These are phyloP conservation scores for Paramyrothecium roridum DNA, from an alignment of 2,329 filamentous ascomycete genomes.

Conservation along the genomic window DNA sequence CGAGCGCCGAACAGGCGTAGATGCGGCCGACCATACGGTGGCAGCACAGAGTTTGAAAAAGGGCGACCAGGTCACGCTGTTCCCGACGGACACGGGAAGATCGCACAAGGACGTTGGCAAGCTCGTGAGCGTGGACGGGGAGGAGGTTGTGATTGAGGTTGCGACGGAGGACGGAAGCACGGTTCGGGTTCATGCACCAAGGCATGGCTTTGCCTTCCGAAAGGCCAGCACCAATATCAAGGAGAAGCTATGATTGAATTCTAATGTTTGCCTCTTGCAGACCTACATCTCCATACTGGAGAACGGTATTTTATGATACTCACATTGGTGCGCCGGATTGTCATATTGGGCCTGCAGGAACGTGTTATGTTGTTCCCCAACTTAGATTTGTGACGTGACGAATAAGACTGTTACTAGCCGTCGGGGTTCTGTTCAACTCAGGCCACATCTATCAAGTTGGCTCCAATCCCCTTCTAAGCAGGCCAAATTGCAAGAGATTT, in stretches of 20 bases:
- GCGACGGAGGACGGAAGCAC: conserved; percentile 32
- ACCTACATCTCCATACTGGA: too few species aligned
- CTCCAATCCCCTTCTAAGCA: too few species aligned
- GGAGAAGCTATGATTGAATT: neutral
- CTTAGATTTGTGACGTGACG: too few species aligned
- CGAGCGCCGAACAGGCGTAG: conserved; percentile 36
- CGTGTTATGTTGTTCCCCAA: too few species aligned
- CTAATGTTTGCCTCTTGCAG: too few species aligned
- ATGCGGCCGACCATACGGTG: conserved; percentile 44
- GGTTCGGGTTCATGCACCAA: conserved; percentile 58
- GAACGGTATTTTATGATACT: too few species aligned
- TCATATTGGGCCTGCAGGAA: too few species aligned
- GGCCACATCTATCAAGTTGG: too few species aligned
- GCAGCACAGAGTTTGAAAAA: conserved; percentile 43
- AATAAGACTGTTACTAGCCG: too few species aligned
- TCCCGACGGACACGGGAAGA: conserved; percentile 60
- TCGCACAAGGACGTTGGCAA: conserved; percentile 55
- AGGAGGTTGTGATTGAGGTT: conserved; percentile 58
- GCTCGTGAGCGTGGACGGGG: conserved; percentile 47
- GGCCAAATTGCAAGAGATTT: too few species aligned
- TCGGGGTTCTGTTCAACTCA: too few species aligned
- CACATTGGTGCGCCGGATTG: too few species aligned
- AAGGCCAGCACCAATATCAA: neutral
- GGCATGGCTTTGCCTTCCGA: conserved; percentile 46
- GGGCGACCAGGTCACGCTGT: conserved; percentile 55